Evolutionary conservation across 2,329 filamentous ascomycete genomes (phyloP), one percentile per base, ranked within the genome.

Genomic region (Neodidymelliopsis sp.): DNA sequence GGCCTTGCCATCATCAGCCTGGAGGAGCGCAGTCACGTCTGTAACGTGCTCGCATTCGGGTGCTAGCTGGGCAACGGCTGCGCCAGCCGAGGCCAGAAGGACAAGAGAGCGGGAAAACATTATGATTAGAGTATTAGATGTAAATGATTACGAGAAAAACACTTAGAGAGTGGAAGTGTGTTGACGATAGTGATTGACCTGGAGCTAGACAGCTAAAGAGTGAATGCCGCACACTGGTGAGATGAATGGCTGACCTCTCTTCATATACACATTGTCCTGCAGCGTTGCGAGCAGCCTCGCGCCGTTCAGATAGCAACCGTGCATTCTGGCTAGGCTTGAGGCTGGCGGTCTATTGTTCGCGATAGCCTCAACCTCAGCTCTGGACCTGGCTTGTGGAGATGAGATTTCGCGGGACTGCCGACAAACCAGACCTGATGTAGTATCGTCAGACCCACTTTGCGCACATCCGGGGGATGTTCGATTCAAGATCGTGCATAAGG

Each of bases 171-270:
- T 46, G 41, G 36, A 46, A 36, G 48, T 42, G 36, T 36, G 25
- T 40, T 45, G 30, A 45, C 19, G 23, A 38, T 40, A 51, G 41
- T n/a, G 36, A 51, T 41, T 45, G 36, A 51, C 35, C 25, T 46
- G 41, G 47, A 51, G 48, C 27, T 42, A 30, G 41, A 51, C 36
- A 51, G 48, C 48, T 31, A 51, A 51, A 46, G 48, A 51, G 41
- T 46, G 48, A 36, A 46, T 46, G 41, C 48, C 18, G 48, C 41
- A 46, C 48, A 37, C 41, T 41, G 29, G 36, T 24, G n/a, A 24
- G 30, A 46, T 12, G 15, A 11, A 27, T 19, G 36, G 29, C 7
- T 18, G 37, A 16, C 27, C 23, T 33, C 33, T 18, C 41, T 37
- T 41, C 41, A 51, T 31, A 51, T 51, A 51, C 48, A 30, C 11